Percentiles rank a stretch among this genome's conserved stretches.
phyloP scores from a whole-genome alignment of 1,284 basidiomycete genomes.

The Polyporus tsugae region DNA sequence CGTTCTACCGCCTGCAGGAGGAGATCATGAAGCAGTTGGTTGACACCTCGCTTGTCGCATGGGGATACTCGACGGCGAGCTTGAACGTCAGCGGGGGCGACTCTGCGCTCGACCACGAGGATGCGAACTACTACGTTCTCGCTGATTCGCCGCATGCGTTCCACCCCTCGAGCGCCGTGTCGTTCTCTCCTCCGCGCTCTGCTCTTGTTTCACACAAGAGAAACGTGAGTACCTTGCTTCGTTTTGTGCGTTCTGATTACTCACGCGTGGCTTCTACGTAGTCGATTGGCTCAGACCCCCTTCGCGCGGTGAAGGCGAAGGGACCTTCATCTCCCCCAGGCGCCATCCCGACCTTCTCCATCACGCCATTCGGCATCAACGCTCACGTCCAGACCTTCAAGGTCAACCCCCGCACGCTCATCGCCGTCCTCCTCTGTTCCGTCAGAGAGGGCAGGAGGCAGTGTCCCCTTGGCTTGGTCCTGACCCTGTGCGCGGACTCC shows the following conservation, averaged over 20 bases:
- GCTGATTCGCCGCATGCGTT: slow-evolving; percentile 1
- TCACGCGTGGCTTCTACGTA: not conserved
- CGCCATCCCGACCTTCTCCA: slow-evolving; percentile 10
- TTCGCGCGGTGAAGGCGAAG: not conserved
- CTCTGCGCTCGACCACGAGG: slow-evolving; percentile 1
- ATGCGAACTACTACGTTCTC: not conserved
- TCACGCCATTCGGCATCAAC: slow-evolving; percentile 6
- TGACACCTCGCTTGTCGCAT: slow-evolving; percentile 25
- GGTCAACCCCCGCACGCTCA: not conserved
- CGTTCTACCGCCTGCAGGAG: slow-evolving; percentile 23
- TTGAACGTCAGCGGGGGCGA: not conserved
- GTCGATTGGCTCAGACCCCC: not conserved
- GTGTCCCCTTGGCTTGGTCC: not conserved
- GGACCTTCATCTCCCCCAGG: not conserved
- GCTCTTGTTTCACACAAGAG: not conserved
- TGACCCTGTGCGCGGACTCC: slow-evolving; percentile 1
- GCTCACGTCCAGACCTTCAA: slow-evolving; percentile 1
- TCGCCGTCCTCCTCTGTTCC: slow-evolving; percentile 6
- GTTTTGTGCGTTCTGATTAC: not conserved
- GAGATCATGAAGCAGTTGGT: slow-evolving; percentile 22
- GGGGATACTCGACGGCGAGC: slow-evolving; percentile 12
- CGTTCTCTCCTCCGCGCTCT: not conserved
- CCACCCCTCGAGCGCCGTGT: not conserved
- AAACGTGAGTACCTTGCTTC: not conserved
- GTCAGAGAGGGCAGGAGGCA: slow-evolving; percentile 3